phyloP scores from a whole-genome alignment of 169 alveolate genomes.

The Plasmodium fragile region DNA sequence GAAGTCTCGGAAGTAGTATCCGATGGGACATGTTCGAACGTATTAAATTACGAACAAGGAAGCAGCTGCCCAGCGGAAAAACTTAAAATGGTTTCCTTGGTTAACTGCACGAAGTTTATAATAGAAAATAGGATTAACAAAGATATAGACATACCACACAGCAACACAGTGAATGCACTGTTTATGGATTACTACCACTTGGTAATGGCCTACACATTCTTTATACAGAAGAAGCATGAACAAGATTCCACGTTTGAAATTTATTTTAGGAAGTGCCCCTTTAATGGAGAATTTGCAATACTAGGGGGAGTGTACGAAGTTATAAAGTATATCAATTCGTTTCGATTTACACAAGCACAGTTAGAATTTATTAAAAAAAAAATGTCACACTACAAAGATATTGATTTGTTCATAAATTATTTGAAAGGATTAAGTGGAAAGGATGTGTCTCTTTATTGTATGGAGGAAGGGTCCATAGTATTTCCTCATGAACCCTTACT shows the following conservation, averaged over 20 bases:
- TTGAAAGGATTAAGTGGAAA: slow-evolving; percentile 26
- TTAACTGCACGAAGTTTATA: slow-evolving; percentile 19
- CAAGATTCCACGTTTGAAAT: slow-evolving; percentile 89
- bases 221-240: slow-evolving; percentile 81
- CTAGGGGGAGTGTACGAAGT: slow-evolving; percentile 90
- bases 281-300: slow-evolving; percentile 89
- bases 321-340: slow-evolving; percentile 81
- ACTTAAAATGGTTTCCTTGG: slow-evolving; percentile 39
- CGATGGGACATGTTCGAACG: neutral
- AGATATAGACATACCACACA: slow-evolving; percentile 49
- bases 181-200: slow-evolving; percentile 70
- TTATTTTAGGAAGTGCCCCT: slow-evolving; percentile 92
- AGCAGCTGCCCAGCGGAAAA: slow-evolving; percentile 3
- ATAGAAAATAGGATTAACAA: slow-evolving; percentile 64
- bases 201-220: slow-evolving; percentile 68
- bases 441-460: slow-evolving; percentile 13
- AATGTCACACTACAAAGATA: slow-evolving; percentile 59
- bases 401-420: slow-evolving; percentile 26
- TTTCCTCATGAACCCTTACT: slow-evolving; percentile 91
- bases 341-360: slow-evolving; percentile 87
- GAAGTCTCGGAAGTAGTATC: neutral
- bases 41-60: neutral
- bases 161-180: slow-evolving; percentile 52
- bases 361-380: slow-evolving; percentile 81
- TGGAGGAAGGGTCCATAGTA: slow-evolving; percentile 88